phyloP scores from a whole-genome alignment of 805 yeast species.

The Alloascoidea africana region DNA sequence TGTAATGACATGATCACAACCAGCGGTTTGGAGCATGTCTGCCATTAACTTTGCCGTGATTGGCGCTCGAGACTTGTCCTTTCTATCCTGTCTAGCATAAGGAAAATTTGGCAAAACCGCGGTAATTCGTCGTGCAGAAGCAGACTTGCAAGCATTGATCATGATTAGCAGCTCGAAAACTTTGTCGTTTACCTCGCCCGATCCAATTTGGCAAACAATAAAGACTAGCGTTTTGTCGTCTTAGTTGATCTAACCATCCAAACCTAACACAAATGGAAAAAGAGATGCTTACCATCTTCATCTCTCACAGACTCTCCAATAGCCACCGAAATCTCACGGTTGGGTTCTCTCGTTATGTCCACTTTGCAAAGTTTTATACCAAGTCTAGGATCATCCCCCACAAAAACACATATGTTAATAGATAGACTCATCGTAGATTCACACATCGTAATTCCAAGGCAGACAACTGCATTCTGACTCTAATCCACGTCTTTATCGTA shows the following conservation, averaged over 20 bases:
- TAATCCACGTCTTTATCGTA: no score
- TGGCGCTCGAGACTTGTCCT: slow-evolving; percentile 92
- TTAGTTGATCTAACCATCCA: no score
- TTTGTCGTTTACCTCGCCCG: slow-evolving; percentile 73
- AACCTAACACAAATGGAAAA: no score
- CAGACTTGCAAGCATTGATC: slow-evolving; percentile 91
- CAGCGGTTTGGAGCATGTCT: slow-evolving; percentile 81
- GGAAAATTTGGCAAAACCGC: slow-evolving; percentile 95
- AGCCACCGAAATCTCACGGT: slow-evolving; percentile 77
- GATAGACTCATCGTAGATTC: no score
- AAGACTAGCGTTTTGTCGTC: no score
- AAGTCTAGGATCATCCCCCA: no score
- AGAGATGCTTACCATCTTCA: slow-evolving; percentile 46
- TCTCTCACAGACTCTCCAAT: slow-evolving; percentile 83
- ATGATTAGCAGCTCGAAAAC: slow-evolving; percentile 78
- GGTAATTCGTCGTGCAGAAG: slow-evolving; percentile 86
- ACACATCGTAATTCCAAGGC: slow-evolving; percentile 2
- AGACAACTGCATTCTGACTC: neutral
- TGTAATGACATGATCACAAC: slow-evolving; percentile 90
- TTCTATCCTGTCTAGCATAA: slow-evolving; percentile 94
- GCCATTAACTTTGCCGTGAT: slow-evolving; percentile 92
- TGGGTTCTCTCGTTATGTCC: slow-evolving; percentile 73
- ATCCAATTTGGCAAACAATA: slow-evolving; percentile 67
- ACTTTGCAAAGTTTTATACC: slow-evolving; percentile 59
- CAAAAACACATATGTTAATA: no score